Base-by-base conservation (phyloP, 441 rosid genomes). In the Erodium moschatum region DNA sequence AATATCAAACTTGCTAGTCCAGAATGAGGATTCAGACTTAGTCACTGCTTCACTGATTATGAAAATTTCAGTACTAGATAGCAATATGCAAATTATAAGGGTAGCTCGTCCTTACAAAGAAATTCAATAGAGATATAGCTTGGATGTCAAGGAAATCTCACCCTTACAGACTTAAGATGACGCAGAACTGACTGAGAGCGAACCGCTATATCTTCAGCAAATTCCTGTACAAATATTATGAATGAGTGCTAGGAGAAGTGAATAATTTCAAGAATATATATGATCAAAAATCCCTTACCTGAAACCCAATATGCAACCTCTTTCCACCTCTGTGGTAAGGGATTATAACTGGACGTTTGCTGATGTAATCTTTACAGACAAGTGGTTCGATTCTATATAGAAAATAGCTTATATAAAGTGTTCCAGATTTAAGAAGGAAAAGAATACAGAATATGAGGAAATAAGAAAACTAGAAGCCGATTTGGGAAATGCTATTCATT, bases 241-340 rank as follows among this genome's bases (percentile, higher is more conserved):
- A 54, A 54, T 54, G 16, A 54, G 61, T 1, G 61, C 19, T 16
- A 24, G 15, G 21, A 54, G 16, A 54, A 54, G 15, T 18, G 20
- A 19, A 18, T n/a, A 15, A n/a, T 54, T 54, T 16, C 54, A 65
- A 35, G 60, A 64, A 74, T 54, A 54, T 19, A 54, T 54, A 54
- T 16, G 61, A 21, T 40, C 7, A 65, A 60, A 71, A 18, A 64
- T 6, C 20, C 54, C 69, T 63, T 77, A 94, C 99, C 86, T 87
- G 97, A 67, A 89, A 80, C 48, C 96, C 97, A 74, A 91, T 91
- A 67, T 91, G 99, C 90, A 94, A 75, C 81, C 97, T 85, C 85
- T 79, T 91, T 70, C 99, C 99, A 69, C 99, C 99, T 86, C 74
- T 89, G 81, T 94, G 97, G 76, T 94, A 94, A 74, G 99, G 99